Base-by-base conservation (phyloP, 2,329 filamentous ascomycete genomes). In the Clonostachys sp. region DNA sequence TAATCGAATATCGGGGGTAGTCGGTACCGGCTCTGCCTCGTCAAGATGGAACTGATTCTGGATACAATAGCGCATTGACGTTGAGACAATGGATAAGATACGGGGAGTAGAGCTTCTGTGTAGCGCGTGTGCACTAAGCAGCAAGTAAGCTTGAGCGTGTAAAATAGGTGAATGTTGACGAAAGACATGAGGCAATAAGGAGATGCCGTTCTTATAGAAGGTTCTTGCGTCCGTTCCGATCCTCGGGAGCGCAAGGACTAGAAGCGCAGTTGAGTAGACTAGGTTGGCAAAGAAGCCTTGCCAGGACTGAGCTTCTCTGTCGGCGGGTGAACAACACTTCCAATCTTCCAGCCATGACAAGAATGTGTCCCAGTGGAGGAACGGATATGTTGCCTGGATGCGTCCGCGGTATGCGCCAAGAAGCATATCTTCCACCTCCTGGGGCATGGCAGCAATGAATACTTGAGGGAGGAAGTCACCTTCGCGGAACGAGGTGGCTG, bases 201-300 rank as follows among this genome's bases (percentile, higher is more conserved):
- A 45, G 7, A 58, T n/a, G 36, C 48, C 53, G 16, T 47, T 48
- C 24, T 46, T 49, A 48, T 61, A 58, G 38, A 59, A 57, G 3
- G 45, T 38, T 2, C 50, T 34, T 5, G 51, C 44, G 24, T 53
- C 51, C 48, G 57, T 44, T 12, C 51, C 47, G n/a, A 53, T 50
- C 45, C 48, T 48, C 12, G 46, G 48, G 34, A 51, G 36, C 5
- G 51, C 40, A 5, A 53, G 41, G 6, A 59, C 43, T 13, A 59
- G 48, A 2, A 60, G 44, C 17, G 52, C 53, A 7, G 54, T 54
- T 3, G 52, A 52, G 45, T 49, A 53, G n/a, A 62, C 54, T 42
- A 62, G 57, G 43, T 60, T 57, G 2, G 55, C 49, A 41, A 62
- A 62, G 48, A 57, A 63, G 12, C 55, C 54, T 24, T 53, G 49